Evolutionary conservation across 306 rosid species (phyloP), one percentile per base, ranked within the genome.

Genomic region (Trifolium fragiferum): DNA sequence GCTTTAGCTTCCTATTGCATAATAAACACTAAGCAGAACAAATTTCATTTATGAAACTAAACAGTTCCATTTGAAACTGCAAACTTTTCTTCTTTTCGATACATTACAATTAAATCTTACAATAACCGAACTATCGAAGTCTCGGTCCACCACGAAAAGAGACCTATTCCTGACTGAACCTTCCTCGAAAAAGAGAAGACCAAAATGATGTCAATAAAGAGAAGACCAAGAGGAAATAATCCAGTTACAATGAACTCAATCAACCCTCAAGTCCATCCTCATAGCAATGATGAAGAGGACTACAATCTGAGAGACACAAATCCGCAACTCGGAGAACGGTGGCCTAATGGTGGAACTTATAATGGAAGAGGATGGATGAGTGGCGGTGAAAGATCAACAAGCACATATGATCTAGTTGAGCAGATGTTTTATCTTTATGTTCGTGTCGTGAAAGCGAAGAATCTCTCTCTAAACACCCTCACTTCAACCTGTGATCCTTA

Each of bases 351-450:
- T 12, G 87, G 87, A 73, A 84, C 66, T 1, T 80, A 46, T 18
- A 85, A 89, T 14, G 87, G 90, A 65, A 79, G 89, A 81, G 95
- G 93, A 41, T 90, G 93, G 97, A 82, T 86, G 92, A 82, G 50
- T 13, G 73, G 78, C 13, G 70, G 90, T 8, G 98, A 90, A 84
- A 88, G 93, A 81, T 76, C 78, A 23, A 25, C 95, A 5, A 88
- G 90, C 79, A 87, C 97, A 23, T 89, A 91, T 65, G 98, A 94
- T 75, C 93, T 94, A 15, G 97, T 94, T 49, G 95, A 94, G 87
- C 96, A 91, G 80, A 88, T 82, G 95, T 86, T 84, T 51, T 88
- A 88, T 85, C 87, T 94, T 2, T 94, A 88, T 19, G 93, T 94
- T 49, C 87, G 95, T 1, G 89, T 94, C 5, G 87, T 87, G 67